These are phyloP conservation scores for Aspergillus sclerotioniger DNA, from an alignment of 495 filamentous ascomycete genomes.

Conservation along the genomic window DNA sequence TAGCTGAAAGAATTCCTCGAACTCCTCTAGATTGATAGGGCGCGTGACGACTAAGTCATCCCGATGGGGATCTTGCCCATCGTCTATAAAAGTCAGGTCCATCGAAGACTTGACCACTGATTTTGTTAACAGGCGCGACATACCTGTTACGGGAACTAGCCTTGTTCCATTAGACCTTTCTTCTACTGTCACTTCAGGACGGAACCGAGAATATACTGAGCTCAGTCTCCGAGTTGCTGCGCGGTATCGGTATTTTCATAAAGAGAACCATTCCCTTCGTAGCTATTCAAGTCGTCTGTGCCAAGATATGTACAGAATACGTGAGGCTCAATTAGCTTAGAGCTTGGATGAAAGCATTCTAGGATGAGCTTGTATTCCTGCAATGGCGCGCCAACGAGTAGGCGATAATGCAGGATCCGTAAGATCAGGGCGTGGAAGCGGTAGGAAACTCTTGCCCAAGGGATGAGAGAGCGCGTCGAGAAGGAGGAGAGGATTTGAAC, in stretches of 20 bases:
- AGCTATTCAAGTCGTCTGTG: constrained; percentile 49
- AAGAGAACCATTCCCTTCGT: constrained; percentile 39
- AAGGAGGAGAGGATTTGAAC: constrained; percentile 61
- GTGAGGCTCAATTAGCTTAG: constrained; percentile 65
- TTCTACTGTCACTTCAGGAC: constrained; percentile 51
- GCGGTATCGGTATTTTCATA: constrained; percentile 33
- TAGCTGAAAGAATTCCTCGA: constrained; percentile 71
- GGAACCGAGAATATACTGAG: constrained; percentile 57
- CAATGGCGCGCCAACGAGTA: constrained; percentile 54
- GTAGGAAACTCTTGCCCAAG: constrained; percentile 57
- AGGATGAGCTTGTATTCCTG: constrained; percentile 65
- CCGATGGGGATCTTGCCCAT: constrained; percentile 10
- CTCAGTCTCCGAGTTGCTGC: constrained; percentile 37
- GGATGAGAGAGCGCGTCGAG: constrained; percentile 58
- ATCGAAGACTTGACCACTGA: background rate
- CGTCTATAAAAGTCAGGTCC: constrained; percentile 36
- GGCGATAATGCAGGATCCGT: constrained; percentile 65
- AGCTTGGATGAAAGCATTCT: constrained; percentile 73
- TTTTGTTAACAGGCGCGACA: background rate
- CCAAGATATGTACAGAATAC: constrained; percentile 67
- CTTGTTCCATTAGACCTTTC: constrained; percentile 29
- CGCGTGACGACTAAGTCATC: constrained; percentile 35
- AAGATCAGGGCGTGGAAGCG: constrained; percentile 66
- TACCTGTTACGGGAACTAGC: constrained; percentile 17
- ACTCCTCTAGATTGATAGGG: constrained; percentile 61